Conservation (phyloP, 1,284 basidiomycete genomes). For the Coniferiporia sulphurascens region DNA sequence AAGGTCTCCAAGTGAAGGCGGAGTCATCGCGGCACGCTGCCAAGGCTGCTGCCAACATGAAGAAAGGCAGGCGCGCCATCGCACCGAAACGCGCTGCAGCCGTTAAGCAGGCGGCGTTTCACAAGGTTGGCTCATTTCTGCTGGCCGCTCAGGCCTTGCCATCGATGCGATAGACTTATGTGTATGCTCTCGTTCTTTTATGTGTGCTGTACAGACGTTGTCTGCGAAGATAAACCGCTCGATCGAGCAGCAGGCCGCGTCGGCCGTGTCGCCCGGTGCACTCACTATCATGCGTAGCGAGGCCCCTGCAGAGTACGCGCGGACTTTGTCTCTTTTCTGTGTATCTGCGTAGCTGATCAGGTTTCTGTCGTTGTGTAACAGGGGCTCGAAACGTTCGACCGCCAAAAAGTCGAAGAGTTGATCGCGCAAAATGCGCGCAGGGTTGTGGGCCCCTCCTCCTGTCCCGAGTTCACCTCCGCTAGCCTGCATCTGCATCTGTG, state of each 20-base stretch:
- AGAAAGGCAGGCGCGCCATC: slow-evolving; percentile 67
- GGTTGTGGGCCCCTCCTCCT: neutral
- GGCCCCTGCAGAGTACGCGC: slow-evolving; percentile 32
- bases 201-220: slow-evolving; percentile 48
- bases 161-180: too few species aligned
- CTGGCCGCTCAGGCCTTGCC: too few species aligned
- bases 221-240: slow-evolving; percentile 86
- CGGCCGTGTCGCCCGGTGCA: slow-evolving; percentile 80
- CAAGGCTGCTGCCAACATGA: slow-evolving; percentile 59
- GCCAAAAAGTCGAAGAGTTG: slow-evolving; percentile 9
- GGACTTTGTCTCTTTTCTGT: neutral
- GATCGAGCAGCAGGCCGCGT: slow-evolving; percentile 85
- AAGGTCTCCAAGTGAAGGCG: slow-evolving; percentile 53
- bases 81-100: slow-evolving; percentile 68
- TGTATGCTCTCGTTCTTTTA: too few species aligned
- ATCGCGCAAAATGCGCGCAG: neutral
- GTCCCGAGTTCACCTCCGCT: too few species aligned
- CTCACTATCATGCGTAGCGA: slow-evolving; percentile 83
- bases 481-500: too few species aligned
- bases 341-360: neutral
- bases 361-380: neutral
- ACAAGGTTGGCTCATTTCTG: slow-evolving; percentile 43
- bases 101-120: slow-evolving; percentile 65
- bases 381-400: slow-evolving; percentile 5
- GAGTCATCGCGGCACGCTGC: slow-evolving; percentile 51